phyloP scores from a whole-genome alignment of 345 rosid genomes.

The Melaleuca alternifolia region DNA sequence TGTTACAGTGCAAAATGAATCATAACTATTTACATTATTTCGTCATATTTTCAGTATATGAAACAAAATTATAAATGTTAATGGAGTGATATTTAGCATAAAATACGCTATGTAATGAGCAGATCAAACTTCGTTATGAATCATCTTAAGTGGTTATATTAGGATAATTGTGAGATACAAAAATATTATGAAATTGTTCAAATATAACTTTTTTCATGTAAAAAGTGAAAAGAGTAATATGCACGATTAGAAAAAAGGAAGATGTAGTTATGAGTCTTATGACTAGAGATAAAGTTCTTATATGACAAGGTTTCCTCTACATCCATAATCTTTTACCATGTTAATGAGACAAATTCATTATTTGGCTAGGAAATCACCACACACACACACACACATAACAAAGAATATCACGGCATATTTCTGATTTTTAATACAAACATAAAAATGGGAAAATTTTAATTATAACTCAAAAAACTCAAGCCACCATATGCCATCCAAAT shows the following conservation, averaged over 20 bases:
- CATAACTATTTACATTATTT: background rate
- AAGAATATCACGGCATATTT: background rate
- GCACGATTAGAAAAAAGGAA: background rate
- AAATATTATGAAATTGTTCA: background rate
- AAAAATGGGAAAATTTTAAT: background rate
- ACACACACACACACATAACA: too few relatives aligned
- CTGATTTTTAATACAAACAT: background rate
- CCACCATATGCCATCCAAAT: background rate
- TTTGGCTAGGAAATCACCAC: background rate
- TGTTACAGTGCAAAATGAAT: background rate
- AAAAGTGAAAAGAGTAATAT: background rate
- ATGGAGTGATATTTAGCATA: background rate
- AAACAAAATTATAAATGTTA: background rate
- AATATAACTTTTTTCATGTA: background rate
- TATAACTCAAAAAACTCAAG: background rate
- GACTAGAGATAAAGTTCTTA: background rate
- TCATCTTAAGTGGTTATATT: background rate
- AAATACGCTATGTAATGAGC: background rate
- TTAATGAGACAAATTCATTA: background rate
- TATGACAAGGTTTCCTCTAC: background rate
- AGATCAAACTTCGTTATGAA: too few relatives aligned
- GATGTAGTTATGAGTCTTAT: background rate
- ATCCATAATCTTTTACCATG: background rate
- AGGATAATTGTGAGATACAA: accelerated
- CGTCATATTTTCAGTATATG: too few relatives aligned